A percentile compares a stretch with the other conserved stretches of the same genome.
Conservation (phyloP, 345 rosid species). For the Mangifera indica region DNA sequence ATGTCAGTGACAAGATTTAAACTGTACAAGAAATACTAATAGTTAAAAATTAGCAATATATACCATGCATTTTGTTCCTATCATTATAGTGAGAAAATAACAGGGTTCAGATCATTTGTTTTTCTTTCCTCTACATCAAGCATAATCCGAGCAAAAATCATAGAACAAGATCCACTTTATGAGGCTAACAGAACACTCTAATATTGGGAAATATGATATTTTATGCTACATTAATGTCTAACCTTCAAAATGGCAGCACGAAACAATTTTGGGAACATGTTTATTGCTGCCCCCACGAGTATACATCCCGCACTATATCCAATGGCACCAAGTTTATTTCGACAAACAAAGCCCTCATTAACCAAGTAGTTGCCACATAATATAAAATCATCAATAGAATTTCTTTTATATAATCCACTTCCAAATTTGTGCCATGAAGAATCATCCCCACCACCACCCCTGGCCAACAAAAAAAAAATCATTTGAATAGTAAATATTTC, state of each 20-base stretch:
- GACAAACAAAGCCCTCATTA: slow-evolving; percentile 62
- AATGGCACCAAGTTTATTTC: slow-evolving; percentile 60
- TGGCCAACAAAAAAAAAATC: slow-evolving; percentile 28
- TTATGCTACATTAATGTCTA: slow-evolving; percentile 2
- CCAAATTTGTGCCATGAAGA: slow-evolving; percentile 85
- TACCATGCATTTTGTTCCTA: neutral
- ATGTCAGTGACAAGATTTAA: slow-evolving; percentile 11
- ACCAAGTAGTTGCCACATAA: slow-evolving; percentile 59
- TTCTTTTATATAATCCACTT: slow-evolving; percentile 50
- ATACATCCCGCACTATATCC: slow-evolving; percentile 81
- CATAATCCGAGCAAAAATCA: neutral
- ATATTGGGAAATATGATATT: neutral
- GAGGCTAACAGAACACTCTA: neutral
- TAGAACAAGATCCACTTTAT: neutral
- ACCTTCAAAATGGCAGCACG: slow-evolving; percentile 82
- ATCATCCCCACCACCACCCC: slow-evolving; percentile 66
- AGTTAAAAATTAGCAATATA: neutral
- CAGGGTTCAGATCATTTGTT: neutral
- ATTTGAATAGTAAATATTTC: neutral
- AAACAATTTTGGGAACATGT: slow-evolving; percentile 60
- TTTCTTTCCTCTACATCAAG: neutral
- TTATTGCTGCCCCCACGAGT: slow-evolving; percentile 73
- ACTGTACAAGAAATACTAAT: neutral
- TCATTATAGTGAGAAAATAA: slow-evolving; percentile 2
- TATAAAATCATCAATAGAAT: slow-evolving; percentile 69